These are phyloP conservation scores for Suillus spraguei DNA, from an alignment of 768 basidiomycete genomes.

Conservation along the genomic window DNA sequence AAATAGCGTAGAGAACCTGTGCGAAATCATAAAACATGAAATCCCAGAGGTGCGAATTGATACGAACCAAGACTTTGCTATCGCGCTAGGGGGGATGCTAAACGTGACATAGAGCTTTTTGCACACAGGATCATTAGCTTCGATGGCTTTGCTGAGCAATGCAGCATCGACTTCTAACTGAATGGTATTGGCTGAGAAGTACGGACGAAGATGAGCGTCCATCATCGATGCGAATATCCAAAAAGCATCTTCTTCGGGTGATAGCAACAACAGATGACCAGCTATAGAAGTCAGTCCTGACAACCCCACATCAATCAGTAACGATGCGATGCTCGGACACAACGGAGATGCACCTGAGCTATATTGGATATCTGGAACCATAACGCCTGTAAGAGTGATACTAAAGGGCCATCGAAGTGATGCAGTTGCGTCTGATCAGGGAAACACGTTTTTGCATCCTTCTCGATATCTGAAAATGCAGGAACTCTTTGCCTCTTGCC, in stretches of 20 bases:
- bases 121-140: constrained; percentile 61
- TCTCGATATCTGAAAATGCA: constrained; percentile 55
- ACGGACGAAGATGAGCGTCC: constrained; percentile 80
- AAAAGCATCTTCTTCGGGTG: constrained; percentile 88
- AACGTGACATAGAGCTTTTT: constrained; percentile 70
- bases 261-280: constrained; percentile 70
- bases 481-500: constrained; percentile 55
- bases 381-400: constrained; percentile 69
- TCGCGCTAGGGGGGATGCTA: constrained; percentile 53
- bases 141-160: constrained; percentile 71
- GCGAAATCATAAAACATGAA: constrained; percentile 4
- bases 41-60: not conserved
- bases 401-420: constrained; percentile 56
- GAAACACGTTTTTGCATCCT: constrained; percentile 58
- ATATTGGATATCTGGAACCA: constrained; percentile 86
- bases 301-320: not conserved
- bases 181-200: constrained; percentile 60
- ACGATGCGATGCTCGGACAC: constrained; percentile 7
- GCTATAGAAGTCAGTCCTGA: constrained; percentile 70
- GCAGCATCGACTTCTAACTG: constrained; percentile 80
- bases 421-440: constrained; percentile 60
- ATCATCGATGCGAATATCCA: constrained; percentile 90
- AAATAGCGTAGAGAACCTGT: constrained; percentile 76
- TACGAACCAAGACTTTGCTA: constrained; percentile 68
- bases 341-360: constrained; percentile 47